Percentiles rank a stretch among this genome's conserved stretches.
Conservation (phyloP, 371 early-diverging fungal genomes). For the Lichtheimia ornata region DNA sequence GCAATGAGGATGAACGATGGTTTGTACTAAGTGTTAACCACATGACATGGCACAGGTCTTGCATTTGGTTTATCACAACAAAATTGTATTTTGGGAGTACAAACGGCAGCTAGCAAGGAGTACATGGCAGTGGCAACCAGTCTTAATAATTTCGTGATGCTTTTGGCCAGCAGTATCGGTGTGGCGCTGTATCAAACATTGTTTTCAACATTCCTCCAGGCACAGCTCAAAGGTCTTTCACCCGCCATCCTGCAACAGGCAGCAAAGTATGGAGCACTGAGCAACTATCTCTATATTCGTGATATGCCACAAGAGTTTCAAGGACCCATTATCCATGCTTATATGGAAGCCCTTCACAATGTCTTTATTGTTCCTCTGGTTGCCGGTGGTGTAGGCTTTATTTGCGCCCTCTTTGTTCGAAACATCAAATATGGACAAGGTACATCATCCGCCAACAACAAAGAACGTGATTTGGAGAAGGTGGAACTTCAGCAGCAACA, state of each 20-base stretch:
- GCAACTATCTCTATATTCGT: slow-evolving; percentile 35
- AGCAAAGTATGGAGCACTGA: slow-evolving; percentile 29
- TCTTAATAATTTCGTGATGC: slow-evolving; percentile 38
- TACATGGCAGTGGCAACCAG: slow-evolving; percentile 72
- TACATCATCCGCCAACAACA: not conserved
- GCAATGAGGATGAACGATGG: not conserved
- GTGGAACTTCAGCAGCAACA: not conserved
- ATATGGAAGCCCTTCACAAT: slow-evolving; percentile 55
- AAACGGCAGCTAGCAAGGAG: slow-evolving; percentile 48
- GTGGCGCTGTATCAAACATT: slow-evolving; percentile 43
- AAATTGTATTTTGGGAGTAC: slow-evolving; percentile 60
- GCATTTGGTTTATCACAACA: slow-evolving; percentile 71
- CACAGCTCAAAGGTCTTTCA: slow-evolving; percentile 20
- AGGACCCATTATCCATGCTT: slow-evolving; percentile 51
- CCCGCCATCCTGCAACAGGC: slow-evolving; percentile 24
- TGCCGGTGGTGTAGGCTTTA: slow-evolving; percentile 54
- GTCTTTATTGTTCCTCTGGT: slow-evolving; percentile 63
- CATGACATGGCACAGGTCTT: slow-evolving; percentile 12
- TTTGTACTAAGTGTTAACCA: not conserved
- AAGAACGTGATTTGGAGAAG: not conserved
- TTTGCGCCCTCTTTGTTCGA: slow-evolving; percentile 49
- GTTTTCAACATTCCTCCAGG: slow-evolving; percentile 21
- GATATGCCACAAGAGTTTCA: slow-evolving; percentile 38
- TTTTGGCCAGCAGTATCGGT: slow-evolving; percentile 42
- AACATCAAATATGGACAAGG: slow-evolving; percentile 30